These are phyloP conservation scores for Anacardium occidentale DNA, from an alignment of 345 rosid genomes.

Conservation along the genomic window DNA sequence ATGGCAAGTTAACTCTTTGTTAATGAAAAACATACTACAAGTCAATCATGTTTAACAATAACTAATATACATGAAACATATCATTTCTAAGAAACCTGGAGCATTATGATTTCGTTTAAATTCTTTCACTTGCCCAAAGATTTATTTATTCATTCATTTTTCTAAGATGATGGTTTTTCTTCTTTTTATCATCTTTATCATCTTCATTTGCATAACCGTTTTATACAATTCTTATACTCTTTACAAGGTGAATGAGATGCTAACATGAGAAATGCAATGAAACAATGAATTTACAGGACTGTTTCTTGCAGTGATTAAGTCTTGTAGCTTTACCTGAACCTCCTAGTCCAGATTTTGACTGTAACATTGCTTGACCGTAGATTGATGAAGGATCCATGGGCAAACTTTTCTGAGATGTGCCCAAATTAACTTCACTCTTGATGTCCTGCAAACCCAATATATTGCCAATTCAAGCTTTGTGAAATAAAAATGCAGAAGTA, in stretches of 20 bases:
- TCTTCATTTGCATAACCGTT: neutral
- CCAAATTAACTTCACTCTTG: slow-evolving; percentile 49
- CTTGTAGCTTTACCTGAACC: slow-evolving; percentile 40
- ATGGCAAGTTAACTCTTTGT: neutral
- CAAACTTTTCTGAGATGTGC: slow-evolving; percentile 42
- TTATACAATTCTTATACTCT: neutral
- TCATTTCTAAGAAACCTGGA: neutral
- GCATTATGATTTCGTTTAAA: neutral
- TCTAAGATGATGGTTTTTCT: neutral
- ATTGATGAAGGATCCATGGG: slow-evolving; percentile 54
- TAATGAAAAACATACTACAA: neutral
- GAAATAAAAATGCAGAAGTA: slow-evolving; percentile 1
- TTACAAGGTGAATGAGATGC: neutral
- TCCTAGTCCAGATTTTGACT: slow-evolving; percentile 52
- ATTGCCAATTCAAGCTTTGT: slow-evolving; percentile 20
- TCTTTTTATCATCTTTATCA: neutral
- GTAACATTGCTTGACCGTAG: slow-evolving; percentile 57
- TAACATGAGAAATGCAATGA: neutral
- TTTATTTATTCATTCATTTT: neutral
- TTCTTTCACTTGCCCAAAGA: neutral
- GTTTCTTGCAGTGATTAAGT: slow-evolving; percentile 9
- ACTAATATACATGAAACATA: neutral
- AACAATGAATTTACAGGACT: neutral
- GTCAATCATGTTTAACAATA: neutral
- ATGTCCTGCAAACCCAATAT: slow-evolving; percentile 45